Percentiles rank a stretch among this genome's conserved stretches.
Conservation (phyloP, 208 protist species). For the Trypanosoma congolense region DNA sequence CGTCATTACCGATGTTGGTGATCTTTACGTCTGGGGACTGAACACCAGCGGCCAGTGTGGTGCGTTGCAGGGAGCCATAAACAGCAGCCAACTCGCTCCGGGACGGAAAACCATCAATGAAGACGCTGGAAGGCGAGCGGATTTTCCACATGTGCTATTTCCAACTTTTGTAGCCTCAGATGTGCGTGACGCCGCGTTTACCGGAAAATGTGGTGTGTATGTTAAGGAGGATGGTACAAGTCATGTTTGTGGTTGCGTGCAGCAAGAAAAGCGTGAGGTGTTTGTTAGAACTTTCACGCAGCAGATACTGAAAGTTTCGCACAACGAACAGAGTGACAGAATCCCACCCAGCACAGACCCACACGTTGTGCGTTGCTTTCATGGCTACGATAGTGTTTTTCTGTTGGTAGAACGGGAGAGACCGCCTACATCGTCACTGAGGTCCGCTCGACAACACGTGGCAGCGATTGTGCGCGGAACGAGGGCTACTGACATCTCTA, state of each 20-base stretch:
- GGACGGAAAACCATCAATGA: neutral
- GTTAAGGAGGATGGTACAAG: conserved; percentile 48
- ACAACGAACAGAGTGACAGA: neutral
- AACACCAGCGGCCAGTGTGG: conserved; percentile 58
- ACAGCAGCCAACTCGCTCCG: neutral
- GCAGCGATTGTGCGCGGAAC: conserved; percentile 8
- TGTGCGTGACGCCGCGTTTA: conserved; percentile 68
- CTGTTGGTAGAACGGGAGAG: conserved; percentile 44
- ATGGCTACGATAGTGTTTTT: conserved; percentile 49
- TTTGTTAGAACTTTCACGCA: conserved; percentile 28
- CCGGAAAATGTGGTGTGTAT: conserved; percentile 28
- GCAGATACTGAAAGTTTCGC: conserved; percentile 3
- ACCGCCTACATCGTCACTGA: conserved; percentile 29
- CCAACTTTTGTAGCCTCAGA: conserved; percentile 33
- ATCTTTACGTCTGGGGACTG: conserved; percentile 72
- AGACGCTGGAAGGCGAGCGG: neutral
- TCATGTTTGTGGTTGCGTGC: conserved; percentile 32
- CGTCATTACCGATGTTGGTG: conserved; percentile 51
- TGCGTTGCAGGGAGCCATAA: conserved; percentile 2
- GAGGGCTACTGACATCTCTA: neutral
- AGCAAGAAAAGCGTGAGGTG: conserved; percentile 23
- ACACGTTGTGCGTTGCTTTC: conserved; percentile 46
- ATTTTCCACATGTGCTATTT: conserved; percentile 3
- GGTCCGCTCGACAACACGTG: conserved; percentile 31
- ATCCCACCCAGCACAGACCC: too few relatives aligned